Evolutionary conservation across 176 grass and related monocot genomes (phyloP).

Genomic region (Oryza glumipatula): DNA sequence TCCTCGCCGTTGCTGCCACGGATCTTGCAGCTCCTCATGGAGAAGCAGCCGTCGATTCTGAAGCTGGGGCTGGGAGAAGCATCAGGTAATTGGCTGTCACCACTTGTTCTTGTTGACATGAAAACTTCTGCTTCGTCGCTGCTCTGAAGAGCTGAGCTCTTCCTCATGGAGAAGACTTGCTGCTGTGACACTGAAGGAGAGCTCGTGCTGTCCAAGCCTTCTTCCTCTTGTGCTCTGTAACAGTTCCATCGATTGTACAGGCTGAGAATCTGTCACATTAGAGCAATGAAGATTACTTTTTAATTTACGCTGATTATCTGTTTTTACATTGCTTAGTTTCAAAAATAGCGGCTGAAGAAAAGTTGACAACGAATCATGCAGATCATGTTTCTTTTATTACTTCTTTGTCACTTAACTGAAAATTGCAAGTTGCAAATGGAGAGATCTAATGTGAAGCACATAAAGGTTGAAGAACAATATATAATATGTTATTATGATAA

Average conservation of each 20-base stretch:
- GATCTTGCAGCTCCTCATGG: slow-evolving; percentile 73
- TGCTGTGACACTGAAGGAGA: not conserved
- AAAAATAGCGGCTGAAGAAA: not conserved
- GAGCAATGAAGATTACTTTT: not conserved
- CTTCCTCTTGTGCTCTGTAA: slow-evolving; percentile 48
- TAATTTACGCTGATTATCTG: not conserved
- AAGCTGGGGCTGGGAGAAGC: slow-evolving; percentile 34
- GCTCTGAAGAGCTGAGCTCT: slow-evolving; percentile 53
- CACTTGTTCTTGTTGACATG: slow-evolving; percentile 16
- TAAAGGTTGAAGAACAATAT: not conserved
- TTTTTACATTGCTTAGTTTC: slow-evolving; percentile 13
- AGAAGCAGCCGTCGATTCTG: slow-evolving; percentile 60
- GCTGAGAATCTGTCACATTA: slow-evolving; percentile 64
- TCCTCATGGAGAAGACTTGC: slow-evolving; percentile 66
- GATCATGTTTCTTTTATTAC: not conserved
- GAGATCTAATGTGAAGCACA: not conserved
- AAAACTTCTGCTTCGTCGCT: slow-evolving; percentile 66
- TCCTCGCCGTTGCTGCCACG: slow-evolving; percentile 48
- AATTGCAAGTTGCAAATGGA: not conserved
- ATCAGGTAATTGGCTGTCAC: slow-evolving; percentile 15
- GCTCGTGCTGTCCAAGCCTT: not conserved
- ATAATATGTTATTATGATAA: not conserved
- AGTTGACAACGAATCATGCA: not conserved
- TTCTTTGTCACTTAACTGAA: not conserved
- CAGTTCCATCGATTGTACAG: slow-evolving; percentile 84